Percentiles rank a stretch among this genome's conserved stretches.
phyloP scores from a whole-genome alignment of 495 filamentous ascomycete species.

The Neurospora intermedia region DNA sequence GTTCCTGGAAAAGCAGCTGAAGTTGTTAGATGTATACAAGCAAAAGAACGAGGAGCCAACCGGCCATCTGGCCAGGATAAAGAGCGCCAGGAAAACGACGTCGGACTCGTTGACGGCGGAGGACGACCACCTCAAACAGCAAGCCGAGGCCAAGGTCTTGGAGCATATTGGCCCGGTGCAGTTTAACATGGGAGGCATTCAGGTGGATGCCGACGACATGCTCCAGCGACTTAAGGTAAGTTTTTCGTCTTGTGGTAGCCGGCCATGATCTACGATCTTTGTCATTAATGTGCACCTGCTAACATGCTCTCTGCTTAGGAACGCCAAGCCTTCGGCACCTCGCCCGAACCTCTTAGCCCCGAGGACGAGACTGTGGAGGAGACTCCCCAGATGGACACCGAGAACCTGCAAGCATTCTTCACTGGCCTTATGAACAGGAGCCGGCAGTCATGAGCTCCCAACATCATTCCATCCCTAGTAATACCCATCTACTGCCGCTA shows the following conservation, averaged over 20 bases:
- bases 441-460: not conserved
- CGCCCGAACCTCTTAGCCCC: slow-evolving; percentile 23
- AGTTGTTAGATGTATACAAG: slow-evolving; percentile 58
- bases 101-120: not conserved
- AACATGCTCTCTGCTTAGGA: slow-evolving; percentile 19
- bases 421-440: slow-evolving; percentile 35
- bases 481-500: not conserved
- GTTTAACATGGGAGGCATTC: slow-evolving; percentile 95
- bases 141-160: slow-evolving; percentile 51
- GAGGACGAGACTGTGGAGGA: slow-evolving; percentile 24
- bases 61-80: slow-evolving; percentile 33
- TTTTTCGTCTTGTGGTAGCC: not conserved
- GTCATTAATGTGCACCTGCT: not conserved
- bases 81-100: slow-evolving; percentile 24
- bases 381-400: slow-evolving; percentile 31
- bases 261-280: too few relatives aligned
- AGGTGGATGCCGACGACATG: slow-evolving; percentile 95
- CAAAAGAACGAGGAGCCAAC: slow-evolving; percentile 49
- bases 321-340: slow-evolving; percentile 33
- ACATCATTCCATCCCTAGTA: not conserved
- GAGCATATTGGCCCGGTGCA: slow-evolving; percentile 94
- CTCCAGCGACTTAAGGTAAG: slow-evolving; percentile 74
- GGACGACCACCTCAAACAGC: slow-evolving; percentile 11
- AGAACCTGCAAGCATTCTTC: slow-evolving; percentile 40
- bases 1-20: slow-evolving; percentile 65